Base-by-base conservation (phyloP, 371 early-diverging fungal species). In the Syncephalastrum contaminatum region DNA sequence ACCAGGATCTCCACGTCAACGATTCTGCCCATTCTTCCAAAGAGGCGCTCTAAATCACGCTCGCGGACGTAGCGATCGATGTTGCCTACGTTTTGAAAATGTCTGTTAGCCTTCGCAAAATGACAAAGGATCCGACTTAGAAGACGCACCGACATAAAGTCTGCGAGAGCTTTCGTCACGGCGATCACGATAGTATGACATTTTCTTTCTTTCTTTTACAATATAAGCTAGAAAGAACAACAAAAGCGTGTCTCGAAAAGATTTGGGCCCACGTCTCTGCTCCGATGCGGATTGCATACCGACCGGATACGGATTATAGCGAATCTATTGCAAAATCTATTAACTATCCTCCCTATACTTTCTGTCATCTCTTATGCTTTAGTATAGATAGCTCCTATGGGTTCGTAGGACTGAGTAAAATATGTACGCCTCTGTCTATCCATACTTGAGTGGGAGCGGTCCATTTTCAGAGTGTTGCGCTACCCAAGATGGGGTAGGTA, bases 141-240 rank as follows among this genome's bases (percentile, higher is more conserved):
- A 30, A 3, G 15, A 55, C 57, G 46, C 65, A 75, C 75, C 75
- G 27, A 75, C 69, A 58, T 75, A 75, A 15, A 75, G 72, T 46
- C 74, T 56, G 24, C 74, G 68, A 46, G 60, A 63, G 42, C 59
- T 61, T 60, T 69, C 61, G 20, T 51, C 48, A 24, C 63, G 53
- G 45, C 57, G 58, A 46, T 61, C 61, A 45, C 60, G 46, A 42
- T 48, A 53, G 20, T 52, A 59, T 19, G 56, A 55, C 56, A 55
- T 55, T 25, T 24, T n/a, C 18, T 54, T 39, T 25, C 25, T 30
- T 30, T 30, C 8, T 30, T 30, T 10, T 30, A 10, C 10, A 30
- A 30, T 30, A 30, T 30, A 30, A 25, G 25, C 36, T 25, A 30
- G 12, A 30, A 30, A 5, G 20, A 21, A 19, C 16, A 55, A 48